These are phyloP conservation scores for Yarrowia hollandica DNA, from an alignment of 805 yeast species.

Conservation along the genomic window DNA sequence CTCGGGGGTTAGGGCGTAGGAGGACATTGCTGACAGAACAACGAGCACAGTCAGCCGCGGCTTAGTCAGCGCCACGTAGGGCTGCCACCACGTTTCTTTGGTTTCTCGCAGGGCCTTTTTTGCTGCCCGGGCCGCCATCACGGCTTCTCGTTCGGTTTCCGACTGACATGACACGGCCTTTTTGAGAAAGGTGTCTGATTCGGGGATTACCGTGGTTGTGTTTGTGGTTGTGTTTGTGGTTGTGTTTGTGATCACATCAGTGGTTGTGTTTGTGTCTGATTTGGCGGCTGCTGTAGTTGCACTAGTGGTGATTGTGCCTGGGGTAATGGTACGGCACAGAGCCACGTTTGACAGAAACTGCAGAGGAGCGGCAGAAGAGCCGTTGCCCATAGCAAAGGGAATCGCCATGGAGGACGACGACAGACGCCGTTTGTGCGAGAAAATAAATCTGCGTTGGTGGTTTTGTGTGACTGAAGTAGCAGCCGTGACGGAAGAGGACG, in stretches of 20 bases:
- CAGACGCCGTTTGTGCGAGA: slow-evolving; percentile 12
- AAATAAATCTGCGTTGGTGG: neutral
- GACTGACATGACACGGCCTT: slow-evolving; percentile 26
- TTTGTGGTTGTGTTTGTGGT: neutral
- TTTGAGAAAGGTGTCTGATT: slow-evolving; percentile 2
- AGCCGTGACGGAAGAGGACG: neutral
- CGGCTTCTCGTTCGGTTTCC: slow-evolving; percentile 14
- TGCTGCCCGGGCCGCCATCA: slow-evolving; percentile 7
- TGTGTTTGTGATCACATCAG: no score
- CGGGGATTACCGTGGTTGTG: neutral
- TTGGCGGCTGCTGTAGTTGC: neutral
- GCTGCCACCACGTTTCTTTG: slow-evolving; percentile 1
- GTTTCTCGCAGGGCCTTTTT: slow-evolving; percentile 11
- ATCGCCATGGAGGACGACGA: slow-evolving; percentile 9
- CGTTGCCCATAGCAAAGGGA: slow-evolving; percentile 14
- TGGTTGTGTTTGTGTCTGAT: neutral
- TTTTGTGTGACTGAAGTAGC: neutral
- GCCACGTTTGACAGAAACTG: slow-evolving; percentile 19
- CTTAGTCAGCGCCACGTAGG: slow-evolving; percentile 77
- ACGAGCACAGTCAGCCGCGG: slow-evolving; percentile 86
- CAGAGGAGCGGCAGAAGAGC: neutral
- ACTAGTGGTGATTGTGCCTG: slow-evolving; percentile 8
- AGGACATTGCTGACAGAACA: slow-evolving; percentile 86
- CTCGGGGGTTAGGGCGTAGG: slow-evolving; percentile 88
- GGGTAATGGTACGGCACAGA: neutral